Base-by-base conservation (phyloP, 371 early-diverging fungal species). In the Mortierella sp. region DNA sequence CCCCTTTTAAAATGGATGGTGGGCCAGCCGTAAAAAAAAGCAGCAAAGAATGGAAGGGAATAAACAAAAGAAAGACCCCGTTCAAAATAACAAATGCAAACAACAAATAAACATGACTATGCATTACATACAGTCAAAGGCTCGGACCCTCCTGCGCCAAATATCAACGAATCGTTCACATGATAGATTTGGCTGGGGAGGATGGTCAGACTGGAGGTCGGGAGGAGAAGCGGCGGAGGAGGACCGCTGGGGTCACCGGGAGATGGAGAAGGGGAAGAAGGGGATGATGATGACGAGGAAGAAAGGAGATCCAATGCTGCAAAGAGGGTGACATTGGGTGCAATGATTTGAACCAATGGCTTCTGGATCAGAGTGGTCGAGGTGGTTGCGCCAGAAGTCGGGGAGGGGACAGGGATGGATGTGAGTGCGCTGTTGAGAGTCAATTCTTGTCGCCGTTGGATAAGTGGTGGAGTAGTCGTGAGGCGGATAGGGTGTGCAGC, bases 301-400 rank as follows among this genome's bases (percentile, higher is more conserved):
- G 44, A 48, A 24, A 69, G 66, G 29, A 66, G 10, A 64, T 79
- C 76, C 67, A 79, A n/a, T 14, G 76, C 79, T 22, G 79, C 83
- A 43, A 83, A 79, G 11, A 83, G 66, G 19, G 79, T 76, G 41
- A 79, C 68, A 63, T 83, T 83, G 16, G 83, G 79, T 0, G 83
- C 68, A n/a, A 83, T 66, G 73, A 83, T 78, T 64, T 83, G 66
- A 6, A 79, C 7, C 41, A 83, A 64, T 7, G 83, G 79, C 40
- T 72, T 71, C 58, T 83, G 83, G 19, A 52, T 65, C 7, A 75
- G 22, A 24, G 67, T 16, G 14, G 66, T 22, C 16, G 71, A 65
- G 40, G 8, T 19, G 61, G 40, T 43, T 64, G 39, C 45, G 45
- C 22, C 64, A 24, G 47, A 31, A 26, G 65, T 45, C 3, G 65